Percentiles rank a stretch among this genome's conserved stretches.
phyloP scores from a whole-genome alignment of 805 yeast species.

The Wickerhamiella domercqiae region DNA sequence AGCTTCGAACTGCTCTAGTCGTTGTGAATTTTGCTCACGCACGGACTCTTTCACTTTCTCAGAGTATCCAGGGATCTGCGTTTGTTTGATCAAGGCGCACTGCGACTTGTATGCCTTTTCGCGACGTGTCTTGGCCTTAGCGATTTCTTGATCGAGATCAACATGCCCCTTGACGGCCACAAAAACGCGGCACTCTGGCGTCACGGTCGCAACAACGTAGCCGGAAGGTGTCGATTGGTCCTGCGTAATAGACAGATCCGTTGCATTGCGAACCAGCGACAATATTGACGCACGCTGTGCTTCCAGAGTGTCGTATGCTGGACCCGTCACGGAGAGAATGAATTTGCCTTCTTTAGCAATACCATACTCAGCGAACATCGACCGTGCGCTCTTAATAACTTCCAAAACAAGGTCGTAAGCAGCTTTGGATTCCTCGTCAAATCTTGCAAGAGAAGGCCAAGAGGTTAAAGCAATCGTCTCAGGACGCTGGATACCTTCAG shows the following conservation, averaged over 20 bases:
- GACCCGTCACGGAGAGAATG: slow-evolving; percentile 53
- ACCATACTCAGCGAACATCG: slow-evolving; percentile 77
- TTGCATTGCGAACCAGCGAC: slow-evolving; percentile 83
- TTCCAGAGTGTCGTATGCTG: slow-evolving; percentile 36
- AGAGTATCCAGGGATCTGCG: slow-evolving; percentile 60
- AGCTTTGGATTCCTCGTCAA: slow-evolving; percentile 46
- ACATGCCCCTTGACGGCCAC: slow-evolving; percentile 87
- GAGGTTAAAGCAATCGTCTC: slow-evolving; percentile 61
- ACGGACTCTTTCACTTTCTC: slow-evolving; percentile 74
- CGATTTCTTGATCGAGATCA: slow-evolving; percentile 80
- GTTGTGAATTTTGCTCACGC: slow-evolving; percentile 54
- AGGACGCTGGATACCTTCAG: slow-evolving; percentile 50
- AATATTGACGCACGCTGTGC: slow-evolving; percentile 76
- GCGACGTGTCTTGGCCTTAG: slow-evolving; percentile 67
- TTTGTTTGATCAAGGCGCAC: slow-evolving; percentile 52
- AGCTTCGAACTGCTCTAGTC: slow-evolving; percentile 57
- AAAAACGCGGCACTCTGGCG: slow-evolving; percentile 71
- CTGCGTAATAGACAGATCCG: slow-evolving; percentile 50
- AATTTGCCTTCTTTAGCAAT: slow-evolving; percentile 81
- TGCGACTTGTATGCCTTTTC: slow-evolving; percentile 45
- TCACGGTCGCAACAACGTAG: slow-evolving; percentile 71
- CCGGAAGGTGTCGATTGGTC: slow-evolving; percentile 64
- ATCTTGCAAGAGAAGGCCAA: slow-evolving; percentile 56
- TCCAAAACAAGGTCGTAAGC: slow-evolving; percentile 77
- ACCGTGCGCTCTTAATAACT: slow-evolving; percentile 81